Base-by-base conservation (phyloP, 805 yeast species). In the Sporopachydermia lactativora region DNA sequence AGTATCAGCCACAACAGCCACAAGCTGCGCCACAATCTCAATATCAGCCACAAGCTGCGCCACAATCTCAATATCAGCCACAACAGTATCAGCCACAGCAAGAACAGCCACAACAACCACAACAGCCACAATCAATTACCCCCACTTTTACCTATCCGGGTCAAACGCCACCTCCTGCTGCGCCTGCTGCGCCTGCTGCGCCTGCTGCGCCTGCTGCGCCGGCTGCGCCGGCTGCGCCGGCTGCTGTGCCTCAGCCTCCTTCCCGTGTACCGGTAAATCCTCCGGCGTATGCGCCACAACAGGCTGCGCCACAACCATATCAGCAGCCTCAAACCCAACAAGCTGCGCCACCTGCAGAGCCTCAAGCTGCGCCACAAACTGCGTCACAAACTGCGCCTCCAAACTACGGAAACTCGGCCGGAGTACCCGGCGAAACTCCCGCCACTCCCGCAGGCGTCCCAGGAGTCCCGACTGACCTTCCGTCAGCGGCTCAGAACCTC, bases 121-220 rank as follows among this genome's bases (percentile, higher is more conserved):
- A 49, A 39, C 34, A 49, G 42, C 34, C 42, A 24, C 35, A 49
- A 44, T 35, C 49, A n/a, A n/a, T n/a, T n/a, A 15, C 49, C 39
- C 18, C 41, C 38, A 16, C 47, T 38, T 35, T 17, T 34, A 14
- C 18, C 18, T n/a, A 17, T 17, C 41, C n/a, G 5, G 42, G 31
- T 19, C 18, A 18, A n/a, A 17, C 46, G 38, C 11, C 4, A 6
- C 14, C 40, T n/a, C 24, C 31, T 24, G n/a, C n/a, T 24, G 13
- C 31, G n/a, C 13, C 31, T 24, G 13, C 31, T 8, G 31, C 31
- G 8, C 31, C 31, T 8, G 31, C 31, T 24, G 31, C 31, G n/a
- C 31, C 31, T 8, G 31, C 31, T 8, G 8, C 8, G 8, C 31
- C 8, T 8, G 13, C 8, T 8, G n/a, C 8, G 13, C 31, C 31